phyloP scores from a whole-genome alignment of 768 basidiomycete species.

The Asterophora lycoperdoides region DNA sequence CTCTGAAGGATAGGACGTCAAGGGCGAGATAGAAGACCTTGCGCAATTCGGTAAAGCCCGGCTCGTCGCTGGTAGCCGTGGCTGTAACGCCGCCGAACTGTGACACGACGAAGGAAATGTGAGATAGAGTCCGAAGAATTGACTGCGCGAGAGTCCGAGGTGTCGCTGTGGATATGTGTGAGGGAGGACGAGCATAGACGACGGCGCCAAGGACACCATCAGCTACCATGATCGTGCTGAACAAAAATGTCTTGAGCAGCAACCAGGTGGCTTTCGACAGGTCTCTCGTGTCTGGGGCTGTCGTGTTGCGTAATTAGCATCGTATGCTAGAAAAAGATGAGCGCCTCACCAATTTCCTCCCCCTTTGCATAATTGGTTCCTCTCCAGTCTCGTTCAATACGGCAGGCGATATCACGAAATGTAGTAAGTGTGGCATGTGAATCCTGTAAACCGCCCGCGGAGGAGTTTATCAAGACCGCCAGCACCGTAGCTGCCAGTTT shows the following conservation, averaged over 20 bases:
- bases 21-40: constrained; percentile 73
- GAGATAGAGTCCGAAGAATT: constrained; percentile 54
- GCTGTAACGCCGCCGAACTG: constrained; percentile 74
- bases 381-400: constrained; percentile 47
- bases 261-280: constrained; percentile 56
- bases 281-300: constrained; percentile 42
- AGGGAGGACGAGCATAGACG: constrained; percentile 45
- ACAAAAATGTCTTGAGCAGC: constrained; percentile 71
- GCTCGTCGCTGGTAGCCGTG: constrained; percentile 33
- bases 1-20: constrained; percentile 54
- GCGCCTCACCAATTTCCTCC: constrained; percentile 27
- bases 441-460: constrained; percentile 21
- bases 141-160: constrained; percentile 43
- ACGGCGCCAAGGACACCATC: constrained; percentile 56
- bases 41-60: constrained; percentile 68
- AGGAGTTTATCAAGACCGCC: constrained; percentile 32
- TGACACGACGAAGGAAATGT: constrained; percentile 72
- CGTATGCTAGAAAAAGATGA: constrained; percentile 1
- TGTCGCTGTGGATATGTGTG: constrained; percentile 14
- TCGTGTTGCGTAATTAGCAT: neutral
- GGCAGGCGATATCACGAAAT: constrained; percentile 34
- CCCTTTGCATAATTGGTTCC: constrained; percentile 36
- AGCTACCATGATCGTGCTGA: constrained; percentile 64
- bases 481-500: constrained; percentile 34
- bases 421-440: constrained; percentile 29